These are phyloP conservation scores for Phaeolepiota aurea DNA, from an alignment of 768 basidiomycete genomes.

Conservation along the genomic window DNA sequence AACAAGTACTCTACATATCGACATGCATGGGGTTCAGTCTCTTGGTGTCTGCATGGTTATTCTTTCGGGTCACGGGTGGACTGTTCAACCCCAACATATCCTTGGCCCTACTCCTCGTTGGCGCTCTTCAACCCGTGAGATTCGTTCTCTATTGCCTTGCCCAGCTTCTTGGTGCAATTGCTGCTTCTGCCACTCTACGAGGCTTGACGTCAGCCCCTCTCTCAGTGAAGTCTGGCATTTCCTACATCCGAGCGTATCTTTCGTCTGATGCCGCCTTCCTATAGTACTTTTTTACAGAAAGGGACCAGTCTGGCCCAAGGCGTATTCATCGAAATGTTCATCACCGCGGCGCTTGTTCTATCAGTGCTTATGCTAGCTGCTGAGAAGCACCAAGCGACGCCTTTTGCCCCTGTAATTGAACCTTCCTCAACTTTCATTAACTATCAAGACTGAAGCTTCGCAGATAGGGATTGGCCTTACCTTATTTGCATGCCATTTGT, in stretches of 20 bases:
- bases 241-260: background rate
- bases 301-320: slow-evolving; percentile 47
- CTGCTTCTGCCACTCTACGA: slow-evolving; percentile 45
- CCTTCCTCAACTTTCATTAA: background rate
- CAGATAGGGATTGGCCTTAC: slow-evolving; percentile 62
- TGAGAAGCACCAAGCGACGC: slow-evolving; percentile 58
- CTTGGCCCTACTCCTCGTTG: slow-evolving; percentile 49
- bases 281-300: slow-evolving; percentile 39
- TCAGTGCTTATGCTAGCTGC: slow-evolving; percentile 69
- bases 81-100: slow-evolving; percentile 62
- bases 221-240: slow-evolving; percentile 38
- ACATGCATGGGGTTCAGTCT: slow-evolving; percentile 55
- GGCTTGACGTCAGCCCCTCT: slow-evolving; percentile 48
- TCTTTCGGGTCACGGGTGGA: slow-evolving; percentile 55
- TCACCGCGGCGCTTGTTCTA: slow-evolving; percentile 48
- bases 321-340: slow-evolving; percentile 68
- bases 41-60: slow-evolving; percentile 58
- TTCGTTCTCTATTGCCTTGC: slow-evolving; percentile 55
- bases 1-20: slow-evolving; percentile 46
- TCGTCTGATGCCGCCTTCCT: no score
- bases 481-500: slow-evolving; percentile 57
- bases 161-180: slow-evolving; percentile 52
- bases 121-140: slow-evolving; percentile 44
- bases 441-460: slow-evolving; percentile 2
- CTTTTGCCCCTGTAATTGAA: slow-evolving; percentile 55